phyloP scores from a whole-genome alignment of 495 filamentous ascomycete genomes.

The Cladorrhinum samala region DNA sequence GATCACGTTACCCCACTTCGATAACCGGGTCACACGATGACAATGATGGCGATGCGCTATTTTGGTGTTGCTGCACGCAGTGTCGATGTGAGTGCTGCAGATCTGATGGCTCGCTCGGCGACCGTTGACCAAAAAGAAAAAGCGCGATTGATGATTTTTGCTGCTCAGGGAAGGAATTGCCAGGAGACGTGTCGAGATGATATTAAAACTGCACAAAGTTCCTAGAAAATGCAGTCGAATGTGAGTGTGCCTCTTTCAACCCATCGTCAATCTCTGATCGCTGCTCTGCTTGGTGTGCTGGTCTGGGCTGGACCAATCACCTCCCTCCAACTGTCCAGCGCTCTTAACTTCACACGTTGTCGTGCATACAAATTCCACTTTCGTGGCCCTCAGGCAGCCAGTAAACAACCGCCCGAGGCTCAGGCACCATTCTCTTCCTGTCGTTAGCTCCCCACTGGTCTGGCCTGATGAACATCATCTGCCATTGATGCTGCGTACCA shows the following conservation, averaged over 20 bases:
- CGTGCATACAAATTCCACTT: slow-evolving; percentile 15
- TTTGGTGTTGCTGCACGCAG: background rate
- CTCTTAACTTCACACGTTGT: slow-evolving; percentile 5
- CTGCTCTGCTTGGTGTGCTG: background rate
- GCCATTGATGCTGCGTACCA: background rate
- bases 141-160: background rate
- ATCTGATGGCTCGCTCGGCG: background rate
- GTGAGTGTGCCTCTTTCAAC: background rate
- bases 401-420: slow-evolving; percentile 8
- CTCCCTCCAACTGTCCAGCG: slow-evolving; percentile 18
- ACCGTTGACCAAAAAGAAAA: background rate
- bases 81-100: background rate
- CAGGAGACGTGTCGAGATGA: background rate
- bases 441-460: slow-evolving; percentile 8
- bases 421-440: slow-evolving; percentile 14
- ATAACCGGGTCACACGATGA: background rate
- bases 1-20: background rate
- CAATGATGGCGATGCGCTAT: background rate
- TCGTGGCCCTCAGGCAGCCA: slow-evolving; percentile 16
- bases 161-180: background rate
- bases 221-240: too few species aligned
- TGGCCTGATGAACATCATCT: too few species aligned
- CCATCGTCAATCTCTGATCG: background rate
- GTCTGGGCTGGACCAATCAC: slow-evolving; percentile 13
- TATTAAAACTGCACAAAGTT: background rate